Conservation (phyloP, 2,329 filamentous ascomycete genomes). For the Fusarium tuaranense region DNA sequence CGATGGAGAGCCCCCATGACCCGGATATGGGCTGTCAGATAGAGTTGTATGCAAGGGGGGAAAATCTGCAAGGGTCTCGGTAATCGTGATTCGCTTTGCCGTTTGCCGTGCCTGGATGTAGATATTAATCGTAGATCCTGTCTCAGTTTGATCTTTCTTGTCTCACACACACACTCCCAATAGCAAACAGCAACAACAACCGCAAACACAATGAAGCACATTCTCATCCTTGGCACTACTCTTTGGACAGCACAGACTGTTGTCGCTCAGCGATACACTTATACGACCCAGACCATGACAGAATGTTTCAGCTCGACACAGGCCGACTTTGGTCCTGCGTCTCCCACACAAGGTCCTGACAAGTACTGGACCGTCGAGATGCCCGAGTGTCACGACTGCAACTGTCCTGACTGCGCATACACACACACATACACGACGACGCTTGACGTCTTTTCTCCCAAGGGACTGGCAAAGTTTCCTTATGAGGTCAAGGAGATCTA, state of each 20-base stretch:
- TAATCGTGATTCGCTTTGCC: constrained; percentile 23
- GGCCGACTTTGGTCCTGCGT: constrained; percentile 36
- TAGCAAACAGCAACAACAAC: background rate
- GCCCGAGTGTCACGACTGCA: constrained; percentile 41
- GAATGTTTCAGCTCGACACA: constrained; percentile 42
- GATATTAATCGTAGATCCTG: constrained; percentile 37
- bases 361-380: constrained; percentile 39
- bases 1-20: background rate
- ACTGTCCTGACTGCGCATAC: constrained; percentile 36
- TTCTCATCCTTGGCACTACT: constrained; percentile 14
- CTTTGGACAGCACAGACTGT: constrained; percentile 21
- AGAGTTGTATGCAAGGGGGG: constrained; percentile 33
- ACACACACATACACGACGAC: constrained; percentile 42
- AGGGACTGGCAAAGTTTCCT: constrained; percentile 29
- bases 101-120: constrained; percentile 22
- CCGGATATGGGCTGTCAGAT: constrained; percentile 25
- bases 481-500: constrained; percentile 43
- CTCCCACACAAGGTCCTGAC: constrained; percentile 38
- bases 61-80: constrained; percentile 23
- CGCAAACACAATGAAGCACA: constrained; percentile 33
- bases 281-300: constrained; percentile 40
- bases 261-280: constrained; percentile 40
- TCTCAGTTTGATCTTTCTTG: constrained; percentile 24
- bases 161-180: constrained; percentile 5
- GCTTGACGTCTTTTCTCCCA: constrained; percentile 38